Conservation (phyloP, 441 rosid genomes). For the Syzygium malaccense region DNA sequence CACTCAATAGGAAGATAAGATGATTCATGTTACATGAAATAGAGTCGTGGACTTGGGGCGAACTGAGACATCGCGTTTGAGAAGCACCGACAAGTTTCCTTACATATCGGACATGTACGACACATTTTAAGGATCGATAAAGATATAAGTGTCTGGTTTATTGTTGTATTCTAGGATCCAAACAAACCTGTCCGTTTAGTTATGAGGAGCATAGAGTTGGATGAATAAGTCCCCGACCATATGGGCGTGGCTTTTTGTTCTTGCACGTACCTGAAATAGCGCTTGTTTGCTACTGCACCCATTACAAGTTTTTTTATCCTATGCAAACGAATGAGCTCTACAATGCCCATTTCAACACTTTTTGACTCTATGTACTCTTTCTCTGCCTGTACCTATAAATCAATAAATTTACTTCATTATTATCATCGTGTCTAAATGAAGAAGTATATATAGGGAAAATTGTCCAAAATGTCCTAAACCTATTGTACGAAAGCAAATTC, state of each 20-base stretch:
- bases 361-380: not conserved
- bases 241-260: not conserved
- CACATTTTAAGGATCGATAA: too few species aligned
- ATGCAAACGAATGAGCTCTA: constrained; percentile 7
- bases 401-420: not conserved
- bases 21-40: too few species aligned
- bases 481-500: too few species aligned
- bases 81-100: too few species aligned
- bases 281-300: constrained; percentile 89
- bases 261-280: constrained; percentile 36
- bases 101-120: too few species aligned
- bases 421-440: not conserved
- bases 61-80: too few species aligned
- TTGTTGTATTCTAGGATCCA: too few species aligned
- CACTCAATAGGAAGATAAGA: too few species aligned
- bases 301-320: constrained; percentile 77
- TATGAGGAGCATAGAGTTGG: not conserved
- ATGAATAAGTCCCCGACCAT: not conserved
- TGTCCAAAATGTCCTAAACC: too few species aligned
- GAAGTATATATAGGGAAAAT: not conserved
- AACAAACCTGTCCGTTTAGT: not conserved
- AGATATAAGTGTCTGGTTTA: too few species aligned
- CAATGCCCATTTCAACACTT: not conserved
- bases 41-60: too few species aligned
- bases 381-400: not conserved